Conservation (phyloP, 73 alveolate genomes). For the Stentor coeruleus region DNA sequence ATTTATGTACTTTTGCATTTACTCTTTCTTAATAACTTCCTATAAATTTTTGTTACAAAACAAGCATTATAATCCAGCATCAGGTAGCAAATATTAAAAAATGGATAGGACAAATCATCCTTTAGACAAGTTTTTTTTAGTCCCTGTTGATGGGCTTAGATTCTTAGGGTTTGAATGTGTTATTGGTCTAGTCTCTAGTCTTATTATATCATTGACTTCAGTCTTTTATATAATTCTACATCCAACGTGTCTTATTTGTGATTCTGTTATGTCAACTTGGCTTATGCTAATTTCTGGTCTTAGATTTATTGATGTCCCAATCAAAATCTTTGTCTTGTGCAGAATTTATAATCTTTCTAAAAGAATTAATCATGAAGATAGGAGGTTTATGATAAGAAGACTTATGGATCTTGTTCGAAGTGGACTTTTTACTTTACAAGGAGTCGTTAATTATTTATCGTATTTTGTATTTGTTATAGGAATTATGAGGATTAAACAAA, state of each 20-base stretch:
- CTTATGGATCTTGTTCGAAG: conserved; percentile 13
- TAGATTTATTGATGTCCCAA: neutral
- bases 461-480: neutral
- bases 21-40: too few species aligned
- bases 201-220: neutral
- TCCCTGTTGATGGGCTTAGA: neutral
- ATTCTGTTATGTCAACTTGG: neutral
- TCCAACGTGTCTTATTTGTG: neutral
- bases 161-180: neutral
- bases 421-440: neutral
- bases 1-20: too few species aligned
- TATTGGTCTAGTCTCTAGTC: neutral
- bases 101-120: neutral
- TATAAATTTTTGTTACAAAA: too few species aligned
- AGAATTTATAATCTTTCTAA: neutral
- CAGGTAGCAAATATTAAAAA: too few species aligned
- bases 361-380: neutral
- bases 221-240: too few species aligned
- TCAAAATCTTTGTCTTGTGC: neutral
- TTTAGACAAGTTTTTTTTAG: neutral
- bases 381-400: neutral
- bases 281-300: neutral
- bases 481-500: neutral
- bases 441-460: neutral
- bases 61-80: too few species aligned